A percentile compares a stretch with the other conserved stretches of the same genome.
Evolutionary conservation across 495 filamentous ascomycete genomes (phyloP).

Genomic region (Bombardia bombarda): DNA sequence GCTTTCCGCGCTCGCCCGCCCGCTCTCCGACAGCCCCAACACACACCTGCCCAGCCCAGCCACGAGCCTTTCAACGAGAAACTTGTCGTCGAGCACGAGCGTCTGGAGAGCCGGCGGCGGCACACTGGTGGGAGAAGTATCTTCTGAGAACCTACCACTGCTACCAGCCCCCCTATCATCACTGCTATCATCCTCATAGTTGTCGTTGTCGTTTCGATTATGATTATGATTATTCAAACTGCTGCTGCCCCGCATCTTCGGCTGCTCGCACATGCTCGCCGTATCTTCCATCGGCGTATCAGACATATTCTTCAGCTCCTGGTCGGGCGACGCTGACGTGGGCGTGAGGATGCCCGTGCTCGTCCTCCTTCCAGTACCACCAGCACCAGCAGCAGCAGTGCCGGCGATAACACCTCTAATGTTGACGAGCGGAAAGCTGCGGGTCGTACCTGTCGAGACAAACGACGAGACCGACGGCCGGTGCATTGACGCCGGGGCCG

Average conservation of each 20-base stretch:
- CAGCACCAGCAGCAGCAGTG: too few relatives aligned
- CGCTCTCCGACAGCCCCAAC: conserved; percentile 55
- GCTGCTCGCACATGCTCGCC: conserved; percentile 19
- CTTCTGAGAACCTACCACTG: too few relatives aligned
- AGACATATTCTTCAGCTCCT: conserved; percentile 32
- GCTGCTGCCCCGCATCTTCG: neutral
- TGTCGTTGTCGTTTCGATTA: neutral
- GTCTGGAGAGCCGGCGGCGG: conserved; percentile 33
- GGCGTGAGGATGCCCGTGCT: conserved; percentile 35
- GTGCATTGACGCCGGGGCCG: conserved; percentile 22
- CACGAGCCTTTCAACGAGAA: conserved; percentile 68
- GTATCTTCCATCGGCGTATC: conserved; percentile 33
- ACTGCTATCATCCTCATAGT: too few relatives aligned
- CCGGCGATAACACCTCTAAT: too few relatives aligned
- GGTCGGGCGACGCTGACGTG: conserved; percentile 24
- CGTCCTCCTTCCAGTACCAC: conserved; percentile 17
- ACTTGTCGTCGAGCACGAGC: conserved; percentile 60
- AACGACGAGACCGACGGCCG: conserved; percentile 44
- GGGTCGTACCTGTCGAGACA: conserved; percentile 39
- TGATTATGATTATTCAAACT: neutral
- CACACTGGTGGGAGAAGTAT: neutral
- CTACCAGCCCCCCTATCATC: too few relatives aligned
- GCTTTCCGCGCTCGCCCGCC: conserved; percentile 51
- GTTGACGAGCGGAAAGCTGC: conserved; percentile 46
- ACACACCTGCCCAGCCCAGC: conserved; percentile 66